These are phyloP conservation scores for Huntiella moniliformis DNA, from an alignment of 2,329 filamentous ascomycete species.

Conservation along the genomic window DNA sequence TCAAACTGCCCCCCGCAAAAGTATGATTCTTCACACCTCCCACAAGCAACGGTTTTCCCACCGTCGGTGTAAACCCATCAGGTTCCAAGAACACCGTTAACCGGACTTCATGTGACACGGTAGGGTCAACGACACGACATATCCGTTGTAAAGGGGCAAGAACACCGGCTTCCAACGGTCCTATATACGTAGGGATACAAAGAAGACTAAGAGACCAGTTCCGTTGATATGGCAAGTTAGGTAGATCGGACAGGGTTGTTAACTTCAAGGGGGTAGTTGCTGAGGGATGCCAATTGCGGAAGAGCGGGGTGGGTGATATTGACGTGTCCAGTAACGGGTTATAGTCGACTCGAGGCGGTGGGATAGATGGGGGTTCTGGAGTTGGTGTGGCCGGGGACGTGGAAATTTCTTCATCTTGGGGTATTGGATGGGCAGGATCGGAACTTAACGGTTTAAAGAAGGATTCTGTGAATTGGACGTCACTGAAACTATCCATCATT, in stretches of 20 bases:
- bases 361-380: slow-evolving; percentile 19
- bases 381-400: background rate
- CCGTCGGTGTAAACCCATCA: slow-evolving; percentile 25
- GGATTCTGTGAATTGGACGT: slow-evolving; percentile 7
- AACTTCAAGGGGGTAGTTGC: slow-evolving; percentile 29
- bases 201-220: slow-evolving; percentile 40
- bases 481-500: slow-evolving; percentile 6
- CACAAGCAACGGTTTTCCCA: slow-evolving; percentile 32
- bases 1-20: slow-evolving; percentile 29
- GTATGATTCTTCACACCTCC: slow-evolving; percentile 38
- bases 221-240: slow-evolving; percentile 34
- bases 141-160: slow-evolving; percentile 32
- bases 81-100: slow-evolving; percentile 37
- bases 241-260: slow-evolving; percentile 30
- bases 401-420: background rate
- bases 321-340: background rate
- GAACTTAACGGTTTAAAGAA: slow-evolving; percentile 7
- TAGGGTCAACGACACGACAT: slow-evolving; percentile 31
- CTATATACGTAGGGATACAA: slow-evolving; percentile 29
- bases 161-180: slow-evolving; percentile 28
- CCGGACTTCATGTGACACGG: slow-evolving; percentile 32
- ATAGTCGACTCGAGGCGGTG: slow-evolving; percentile 4
- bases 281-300: slow-evolving; percentile 23
- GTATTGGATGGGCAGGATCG: background rate
- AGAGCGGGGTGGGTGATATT: slow-evolving; percentile 18